These are phyloP conservation scores for Cucumis cinereus DNA, from an alignment of 306 rosid genomes.

Conservation along the genomic window DNA sequence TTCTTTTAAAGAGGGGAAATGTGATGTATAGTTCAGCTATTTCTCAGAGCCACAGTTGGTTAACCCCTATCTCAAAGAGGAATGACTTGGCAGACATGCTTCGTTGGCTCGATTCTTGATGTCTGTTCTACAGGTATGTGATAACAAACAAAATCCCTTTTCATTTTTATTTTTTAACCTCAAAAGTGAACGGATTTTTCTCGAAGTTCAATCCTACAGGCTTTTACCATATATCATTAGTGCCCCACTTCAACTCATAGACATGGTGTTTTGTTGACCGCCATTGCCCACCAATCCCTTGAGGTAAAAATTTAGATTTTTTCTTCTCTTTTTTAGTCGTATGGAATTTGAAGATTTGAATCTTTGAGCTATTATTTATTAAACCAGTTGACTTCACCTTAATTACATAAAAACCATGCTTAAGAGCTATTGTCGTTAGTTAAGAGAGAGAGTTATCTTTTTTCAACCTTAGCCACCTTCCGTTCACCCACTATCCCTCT, in stretches of 20 bases:
- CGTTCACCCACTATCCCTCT: not conserved
- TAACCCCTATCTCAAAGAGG: not conserved
- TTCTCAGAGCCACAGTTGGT: not conserved
- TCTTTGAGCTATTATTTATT: too few relatives aligned
- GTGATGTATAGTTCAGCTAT: not conserved
- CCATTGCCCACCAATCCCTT: not conserved
- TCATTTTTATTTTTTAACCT: not conserved
- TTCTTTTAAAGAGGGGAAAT: not conserved
- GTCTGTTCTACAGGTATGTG: slow-evolving; percentile 14
- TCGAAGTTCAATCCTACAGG: not conserved
- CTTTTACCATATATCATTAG: not conserved
- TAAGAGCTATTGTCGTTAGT: too few relatives aligned
- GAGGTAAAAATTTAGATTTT: not conserved
- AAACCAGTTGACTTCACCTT: not conserved
- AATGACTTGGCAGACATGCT: slow-evolving; percentile 39
- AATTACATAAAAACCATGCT: not conserved
- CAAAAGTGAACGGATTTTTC: not conserved
- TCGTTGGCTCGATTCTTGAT: slow-evolving; percentile 17
- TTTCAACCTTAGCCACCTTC: not conserved
- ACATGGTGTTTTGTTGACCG: not conserved
- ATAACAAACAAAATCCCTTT: slow-evolving; percentile 6
- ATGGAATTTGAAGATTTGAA: too few relatives aligned
- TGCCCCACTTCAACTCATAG: slow-evolving; percentile 6
- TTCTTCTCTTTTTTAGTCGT: too few relatives aligned
- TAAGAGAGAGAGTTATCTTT: too few relatives aligned